Base-by-base conservation (phyloP, 1,139 yeast genomes). In the Trichomonascaceae sp. region DNA sequence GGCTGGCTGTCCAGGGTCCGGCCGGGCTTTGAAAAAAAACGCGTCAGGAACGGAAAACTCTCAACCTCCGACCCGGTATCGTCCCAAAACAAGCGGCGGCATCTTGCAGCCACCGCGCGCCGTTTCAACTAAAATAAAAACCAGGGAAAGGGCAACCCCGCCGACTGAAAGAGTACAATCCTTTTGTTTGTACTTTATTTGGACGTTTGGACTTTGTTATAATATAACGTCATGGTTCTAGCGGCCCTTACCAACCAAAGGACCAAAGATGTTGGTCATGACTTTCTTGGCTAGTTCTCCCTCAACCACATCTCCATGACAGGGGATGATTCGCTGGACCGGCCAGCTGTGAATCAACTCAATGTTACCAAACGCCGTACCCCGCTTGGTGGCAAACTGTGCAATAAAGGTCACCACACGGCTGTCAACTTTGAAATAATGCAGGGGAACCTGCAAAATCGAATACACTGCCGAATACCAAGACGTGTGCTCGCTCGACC, bases 261-360 rank as follows among this genome's bases (percentile, higher is more conserved):
- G 33, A 28, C 29, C 20, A 34, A 36, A 42, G n/a, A 33, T 18
- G 18, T 26, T 25, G 18, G 34, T 36, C 28, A 50, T 51, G 25
- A 44, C 40, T 16, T 50, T 47, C 39, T 61, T 61, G n/a, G 66
- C 74, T 6, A 20, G 31, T 34, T 62, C 56, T 3, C 50, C 48
- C 13, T 68, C 71, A 37, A 73, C 53, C 13, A 71, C 59, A 37
- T 67, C 68, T 5, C 81, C 82, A 46, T 75, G 82, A 42, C 76
- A 69, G 47, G 68, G 60, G 23, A 75, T 65, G 37, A 74, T 59
- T 15, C 59, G 56, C 16, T 67, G 62, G 41, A 73, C 67, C 31
- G 67, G 66, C 73, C 72, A 67, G 20, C n/a, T 17, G 4, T 14
- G 11, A 16, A 27, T 27, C 13, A 8, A 6, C 9, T 14, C 29